Conservation (phyloP, 2,329 filamentous ascomycete genomes). For the Cryphonectria carpinicola region DNA sequence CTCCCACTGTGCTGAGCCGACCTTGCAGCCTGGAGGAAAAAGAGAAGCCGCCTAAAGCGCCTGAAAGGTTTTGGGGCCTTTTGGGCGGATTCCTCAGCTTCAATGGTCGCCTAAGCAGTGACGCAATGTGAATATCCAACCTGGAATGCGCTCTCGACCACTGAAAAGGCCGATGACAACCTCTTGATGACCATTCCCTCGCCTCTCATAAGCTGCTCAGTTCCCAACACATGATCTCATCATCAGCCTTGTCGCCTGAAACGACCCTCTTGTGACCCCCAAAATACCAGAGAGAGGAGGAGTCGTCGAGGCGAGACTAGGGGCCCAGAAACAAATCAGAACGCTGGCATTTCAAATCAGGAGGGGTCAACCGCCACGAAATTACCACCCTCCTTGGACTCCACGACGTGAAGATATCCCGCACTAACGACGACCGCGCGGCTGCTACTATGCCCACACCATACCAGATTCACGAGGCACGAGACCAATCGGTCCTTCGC, state of each 20-base stretch:
- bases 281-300: background rate
- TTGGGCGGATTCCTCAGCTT: background rate
- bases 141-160: background rate
- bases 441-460: conserved; percentile 11
- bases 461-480: background rate
- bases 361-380: background rate
- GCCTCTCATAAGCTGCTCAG: conserved; percentile 24
- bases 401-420: conserved; percentile 7
- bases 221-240: background rate
- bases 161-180: background rate
- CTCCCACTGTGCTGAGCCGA: background rate
- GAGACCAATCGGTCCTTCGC: conserved; percentile 1
- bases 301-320: background rate
- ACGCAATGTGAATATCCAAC: conserved; percentile 11
- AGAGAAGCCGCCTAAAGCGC: background rate
- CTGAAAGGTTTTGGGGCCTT: background rate
- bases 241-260: background rate
- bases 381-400: conserved; percentile 2
- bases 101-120: conserved; percentile 9
- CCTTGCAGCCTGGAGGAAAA: background rate
- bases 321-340: conserved; percentile 24
- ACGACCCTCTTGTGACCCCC: background rate
- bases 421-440: conserved; percentile 9
- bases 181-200: conserved; percentile 28
- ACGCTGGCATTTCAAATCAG: conserved; percentile 27